These are phyloP conservation scores for Phlyctochytrium arcticum DNA, from an alignment of 192 early-diverging fungal genomes.

Conservation along the genomic window DNA sequence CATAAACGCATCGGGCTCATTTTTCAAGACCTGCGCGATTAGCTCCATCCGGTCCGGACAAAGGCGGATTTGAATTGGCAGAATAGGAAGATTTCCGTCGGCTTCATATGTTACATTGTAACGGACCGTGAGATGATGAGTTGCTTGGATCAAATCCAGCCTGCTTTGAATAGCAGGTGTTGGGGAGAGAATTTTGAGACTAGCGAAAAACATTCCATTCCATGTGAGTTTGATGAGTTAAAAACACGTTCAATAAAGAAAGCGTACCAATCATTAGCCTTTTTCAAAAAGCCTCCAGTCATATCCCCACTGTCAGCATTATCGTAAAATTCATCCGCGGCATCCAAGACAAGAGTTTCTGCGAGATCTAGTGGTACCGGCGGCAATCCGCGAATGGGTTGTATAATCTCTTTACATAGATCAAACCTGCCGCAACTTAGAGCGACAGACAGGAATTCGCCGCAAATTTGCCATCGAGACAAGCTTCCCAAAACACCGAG, in stretches of 20 bases:
- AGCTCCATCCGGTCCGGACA: slow-evolving; percentile 55
- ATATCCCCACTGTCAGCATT: slow-evolving; percentile 67
- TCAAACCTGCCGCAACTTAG: slow-evolving; percentile 62
- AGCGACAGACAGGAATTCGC: slow-evolving; percentile 54
- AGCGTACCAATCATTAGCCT: slow-evolving; percentile 67
- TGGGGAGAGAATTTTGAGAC: slow-evolving; percentile 57
- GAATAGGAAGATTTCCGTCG: slow-evolving; percentile 38
- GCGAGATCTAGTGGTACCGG: slow-evolving; percentile 30
- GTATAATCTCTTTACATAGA: slow-evolving; percentile 36
- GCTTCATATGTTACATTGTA: slow-evolving; percentile 43
- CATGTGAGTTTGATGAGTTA: not conserved
- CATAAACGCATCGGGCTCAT: slow-evolving; percentile 26
- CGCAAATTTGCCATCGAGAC: slow-evolving; percentile 50
- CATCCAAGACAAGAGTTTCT: slow-evolving; percentile 64
- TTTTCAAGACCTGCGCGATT: slow-evolving; percentile 55
- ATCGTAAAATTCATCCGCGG: slow-evolving; percentile 68
- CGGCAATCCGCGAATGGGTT: slow-evolving; percentile 9
- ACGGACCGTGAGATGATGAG: slow-evolving; percentile 51
- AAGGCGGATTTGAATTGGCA: slow-evolving; percentile 71
- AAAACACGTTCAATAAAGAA: not conserved
- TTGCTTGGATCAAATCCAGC: slow-evolving; percentile 68
- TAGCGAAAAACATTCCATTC: slow-evolving; percentile 16
- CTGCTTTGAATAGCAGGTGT: slow-evolving; percentile 52
- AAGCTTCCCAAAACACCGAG: slow-evolving; percentile 52
- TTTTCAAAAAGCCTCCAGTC: slow-evolving; percentile 62